Evolutionary conservation across 495 filamentous ascomycete genomes (phyloP), one percentile per base, ranked within the genome.

Genomic region (Pyrenula massariospora): DNA sequence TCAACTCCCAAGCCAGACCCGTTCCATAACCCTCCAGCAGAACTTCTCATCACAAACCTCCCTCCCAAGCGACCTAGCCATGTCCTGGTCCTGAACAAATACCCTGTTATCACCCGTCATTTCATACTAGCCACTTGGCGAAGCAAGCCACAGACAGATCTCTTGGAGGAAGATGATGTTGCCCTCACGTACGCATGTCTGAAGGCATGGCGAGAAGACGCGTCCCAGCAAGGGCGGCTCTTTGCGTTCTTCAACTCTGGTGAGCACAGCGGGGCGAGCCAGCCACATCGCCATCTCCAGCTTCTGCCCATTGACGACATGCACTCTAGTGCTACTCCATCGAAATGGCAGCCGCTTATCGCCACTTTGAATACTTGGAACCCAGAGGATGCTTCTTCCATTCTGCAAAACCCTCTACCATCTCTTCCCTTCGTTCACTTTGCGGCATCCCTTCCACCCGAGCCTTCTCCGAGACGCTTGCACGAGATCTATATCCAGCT

Each of bases 211-310:
- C 67, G 66, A 22, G 65, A 60, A 2, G 60, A 64, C 49, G 15
- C 5, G 8, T 2, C 57, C 57, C 11, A 60, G 25, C 8, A 59
- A 54, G 60, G 67, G 8, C 3, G 20, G 53, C 68, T 94, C 1
- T 91, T 84, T 62, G 86, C 83, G 12, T 94, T 93, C 68, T 94
- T 90, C 74, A 94, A 94, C 62, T 88, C 84, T 24, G 89, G 89
- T 10, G 69, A 77, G 1, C 74, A 85, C 53, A 88, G 83, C n/a
- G 89, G 89, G 0, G 87, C 88, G 3, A 86, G 82, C 54, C 88
- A 94, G 67, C 79, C 86, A 1, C 89, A 92, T 67, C 71, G 89
- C 19, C 89, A 94, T 62, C 57, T 94, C 2, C 88, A 94, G 65
- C 82, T 94, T 25, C 70, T 92, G 1, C 86, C 86, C 0, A 77